Evolutionary conservation across 805 yeast species (phyloP), one percentile per base, ranked within the genome.

Genomic region (Grigorovia jiainica): DNA sequence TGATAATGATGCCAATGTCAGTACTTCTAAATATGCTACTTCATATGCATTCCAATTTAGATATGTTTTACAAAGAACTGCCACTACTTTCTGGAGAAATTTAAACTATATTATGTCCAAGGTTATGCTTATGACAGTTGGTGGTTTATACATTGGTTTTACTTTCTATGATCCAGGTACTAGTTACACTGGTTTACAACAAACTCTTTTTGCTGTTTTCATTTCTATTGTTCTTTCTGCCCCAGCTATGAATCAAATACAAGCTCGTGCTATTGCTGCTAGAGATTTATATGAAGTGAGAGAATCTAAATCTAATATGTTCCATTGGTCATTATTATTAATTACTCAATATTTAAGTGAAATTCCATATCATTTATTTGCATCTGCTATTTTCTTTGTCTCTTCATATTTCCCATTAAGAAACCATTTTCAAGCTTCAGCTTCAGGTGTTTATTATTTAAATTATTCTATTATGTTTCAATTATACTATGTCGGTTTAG

Each of bases 131-230:
- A 66, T 70, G 37, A 55, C 66, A 2, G 52, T 68, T 15, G 58
- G 75, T 29, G 60, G 73, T 23, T 49, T 76, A 25, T 73, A 72
- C 61, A 71, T 72, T 51, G 78, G 79, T 42, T 73, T 73, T 53
- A 67, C 79, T 1, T 74, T 73, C 57, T 78, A 68, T 61, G 71
- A 73, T 44, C 79, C 80, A 8, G 61, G 62, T 42, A 64, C 62
- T 2, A 66, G 77, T 11, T 50, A 64, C 31, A 78, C 66, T 50
- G 66, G 66, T 30, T 43, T 62, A 44, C 65, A 61, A 45, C 61
- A 61, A 50, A 60, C 65, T 10, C 44, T 65, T 57, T 65, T 67
- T 44, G 54, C 64, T 32, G 59, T 58, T 8, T 67, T 67, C 48
- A 57, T 66, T 43, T 51, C 68, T 3, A 57, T 65, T 38, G 63